These are phyloP conservation scores for Backusella macrospora DNA, from an alignment of 192 early-diverging fungal genomes.

Conservation along the genomic window DNA sequence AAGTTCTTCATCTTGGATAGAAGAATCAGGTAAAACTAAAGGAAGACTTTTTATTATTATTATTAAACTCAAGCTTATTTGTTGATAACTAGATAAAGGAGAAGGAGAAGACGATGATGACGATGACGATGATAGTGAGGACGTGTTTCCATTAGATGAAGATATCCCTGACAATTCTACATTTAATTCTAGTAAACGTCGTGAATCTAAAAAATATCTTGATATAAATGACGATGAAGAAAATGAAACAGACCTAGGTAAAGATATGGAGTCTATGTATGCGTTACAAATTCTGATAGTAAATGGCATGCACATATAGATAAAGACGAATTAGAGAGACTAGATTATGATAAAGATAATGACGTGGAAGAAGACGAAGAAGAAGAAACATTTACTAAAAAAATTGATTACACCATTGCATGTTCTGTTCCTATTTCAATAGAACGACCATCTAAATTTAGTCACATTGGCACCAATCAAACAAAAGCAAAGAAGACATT, in stretches of 20 bases:
- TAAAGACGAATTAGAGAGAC: too few species aligned
- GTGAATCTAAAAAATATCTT: neutral
- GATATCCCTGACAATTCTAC: neutral
- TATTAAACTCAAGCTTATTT: neutral
- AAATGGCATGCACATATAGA: neutral
- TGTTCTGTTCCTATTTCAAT: neutral
- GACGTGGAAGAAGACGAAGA: too few species aligned
- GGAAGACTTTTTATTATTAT: neutral
- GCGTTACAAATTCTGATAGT: neutral
- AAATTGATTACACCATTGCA: neutral
- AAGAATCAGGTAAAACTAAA: neutral
- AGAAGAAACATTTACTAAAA: neutral
- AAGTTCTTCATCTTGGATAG: neutral
- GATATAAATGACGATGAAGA: neutral
- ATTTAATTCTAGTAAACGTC: slow-evolving; percentile 2
- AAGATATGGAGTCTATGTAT: neutral
- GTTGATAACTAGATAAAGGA: neutral
- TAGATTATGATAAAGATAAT: neutral
- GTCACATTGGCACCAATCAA: neutral
- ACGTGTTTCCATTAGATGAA: slow-evolving; percentile 9
- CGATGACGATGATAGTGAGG: neutral
- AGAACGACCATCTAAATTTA: neutral
- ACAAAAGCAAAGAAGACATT: neutral
- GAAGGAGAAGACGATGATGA: neutral
- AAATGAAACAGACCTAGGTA: neutral